phyloP scores from a whole-genome alignment of 2,329 filamentous ascomycete genomes.

The Cladosporium halotolerans region DNA sequence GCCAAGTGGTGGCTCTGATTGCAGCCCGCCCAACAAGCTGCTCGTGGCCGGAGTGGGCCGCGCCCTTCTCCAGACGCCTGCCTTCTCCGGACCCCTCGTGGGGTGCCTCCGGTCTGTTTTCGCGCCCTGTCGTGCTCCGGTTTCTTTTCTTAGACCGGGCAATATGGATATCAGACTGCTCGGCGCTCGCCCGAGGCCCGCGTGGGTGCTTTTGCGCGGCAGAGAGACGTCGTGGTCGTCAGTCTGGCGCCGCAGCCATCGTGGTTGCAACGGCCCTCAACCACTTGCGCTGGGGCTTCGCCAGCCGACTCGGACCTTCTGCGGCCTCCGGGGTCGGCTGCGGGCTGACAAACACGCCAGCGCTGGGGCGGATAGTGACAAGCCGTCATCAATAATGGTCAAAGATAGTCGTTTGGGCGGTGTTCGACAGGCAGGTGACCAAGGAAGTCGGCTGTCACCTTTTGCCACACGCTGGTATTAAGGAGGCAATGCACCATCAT shows the following conservation, averaged over 20 bases:
- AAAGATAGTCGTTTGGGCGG: not conserved
- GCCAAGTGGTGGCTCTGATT: conserved; percentile 10
- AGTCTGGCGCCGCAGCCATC: not conserved
- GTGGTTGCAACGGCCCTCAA: conserved; percentile 2
- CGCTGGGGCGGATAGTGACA: conserved; percentile 5
- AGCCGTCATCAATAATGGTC: not conserved
- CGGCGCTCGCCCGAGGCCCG: not conserved
- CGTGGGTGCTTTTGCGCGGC: not conserved
- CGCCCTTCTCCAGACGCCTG: conserved; percentile 5
- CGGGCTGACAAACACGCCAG: conserved; percentile 12
- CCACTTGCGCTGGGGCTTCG: conserved; percentile 7
- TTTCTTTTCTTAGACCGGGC: conserved; percentile 9
- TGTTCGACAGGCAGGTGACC: no score
- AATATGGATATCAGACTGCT: conserved; percentile 16
- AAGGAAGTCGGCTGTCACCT: no score
- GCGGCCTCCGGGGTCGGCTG: conserved; percentile 12
- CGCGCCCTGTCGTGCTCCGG: conserved; percentile 9
- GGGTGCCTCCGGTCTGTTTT: conserved; percentile 3
- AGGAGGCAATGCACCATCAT: no score
- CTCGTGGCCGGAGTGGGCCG: conserved; percentile 2
- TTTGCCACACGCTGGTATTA: no score
- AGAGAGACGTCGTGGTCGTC: conserved; percentile 1
- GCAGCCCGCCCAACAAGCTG: conserved; percentile 5
- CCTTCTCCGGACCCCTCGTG: conserved; percentile 9
- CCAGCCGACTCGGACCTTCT: conserved; percentile 15